Conservation (phyloP, 73 alveolate genomes). For the Paramecium tetraurelia region DNA sequence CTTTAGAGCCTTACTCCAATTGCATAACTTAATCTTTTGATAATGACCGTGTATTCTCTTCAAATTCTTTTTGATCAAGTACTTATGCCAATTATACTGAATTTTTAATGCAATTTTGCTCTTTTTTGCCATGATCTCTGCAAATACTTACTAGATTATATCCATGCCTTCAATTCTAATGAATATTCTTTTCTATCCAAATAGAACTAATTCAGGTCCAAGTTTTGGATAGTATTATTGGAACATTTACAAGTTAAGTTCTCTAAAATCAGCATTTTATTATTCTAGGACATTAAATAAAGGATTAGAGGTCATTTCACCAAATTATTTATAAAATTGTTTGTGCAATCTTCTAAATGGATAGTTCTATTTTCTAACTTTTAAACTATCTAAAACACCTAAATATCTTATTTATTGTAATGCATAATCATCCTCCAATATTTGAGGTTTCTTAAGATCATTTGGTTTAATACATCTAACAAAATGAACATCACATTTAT, state of each 20-base stretch:
- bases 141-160: neutral
- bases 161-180: conserved; percentile 30
- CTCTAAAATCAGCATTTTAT: conserved; percentile 63
- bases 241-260: neutral
- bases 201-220: neutral
- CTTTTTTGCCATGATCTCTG: neutral
- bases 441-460: conserved; percentile 75
- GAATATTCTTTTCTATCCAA: conserved; percentile 8
- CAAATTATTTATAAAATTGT: conserved; percentile 88
- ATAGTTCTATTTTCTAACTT: conserved; percentile 88
- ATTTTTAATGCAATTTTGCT: neutral
- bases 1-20: neutral
- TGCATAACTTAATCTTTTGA: neutral
- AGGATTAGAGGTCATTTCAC: conserved; percentile 67
- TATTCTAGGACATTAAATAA: conserved; percentile 56
- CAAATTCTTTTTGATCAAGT: neutral
- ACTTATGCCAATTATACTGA: neutral
- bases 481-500: conserved; percentile 91
- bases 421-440: conserved; percentile 75
- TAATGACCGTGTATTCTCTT: neutral
- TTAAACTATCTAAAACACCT: conserved; percentile 95
- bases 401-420: conserved; percentile 88
- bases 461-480: conserved; percentile 94
- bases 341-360: conserved; percentile 86
- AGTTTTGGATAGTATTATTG: neutral